Conservation (phyloP, 768 basidiomycete species). For the Macrolepiota dolichaula region DNA sequence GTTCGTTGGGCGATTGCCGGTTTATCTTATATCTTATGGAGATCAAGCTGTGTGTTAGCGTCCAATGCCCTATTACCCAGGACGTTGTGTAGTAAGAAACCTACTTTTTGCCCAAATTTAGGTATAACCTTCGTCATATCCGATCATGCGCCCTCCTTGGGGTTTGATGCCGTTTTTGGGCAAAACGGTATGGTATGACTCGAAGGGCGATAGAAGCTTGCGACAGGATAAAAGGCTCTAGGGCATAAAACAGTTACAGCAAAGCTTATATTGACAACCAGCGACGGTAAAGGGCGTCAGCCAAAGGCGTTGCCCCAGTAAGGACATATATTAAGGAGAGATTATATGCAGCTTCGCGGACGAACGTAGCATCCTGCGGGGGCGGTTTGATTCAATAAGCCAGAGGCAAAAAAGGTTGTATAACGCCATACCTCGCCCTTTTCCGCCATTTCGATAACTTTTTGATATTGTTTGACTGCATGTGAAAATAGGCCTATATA, state of each 20-base stretch:
- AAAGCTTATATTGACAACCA: constrained; percentile 71
- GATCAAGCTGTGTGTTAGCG: too few relatives aligned
- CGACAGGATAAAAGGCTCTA: too few relatives aligned
- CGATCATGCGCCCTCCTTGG: too few relatives aligned
- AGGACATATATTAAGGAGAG: constrained; percentile 77
- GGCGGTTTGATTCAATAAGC: background rate
- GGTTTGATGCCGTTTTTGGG: too few relatives aligned
- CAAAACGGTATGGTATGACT: too few relatives aligned
- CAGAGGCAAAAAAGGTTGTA: background rate
- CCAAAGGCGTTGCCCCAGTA: constrained; percentile 71
- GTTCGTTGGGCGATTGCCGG: too few relatives aligned
- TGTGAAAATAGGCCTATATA: constrained; percentile 70
- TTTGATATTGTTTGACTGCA: constrained; percentile 83
- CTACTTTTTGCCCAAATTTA: too few relatives aligned
- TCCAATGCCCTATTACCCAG: too few relatives aligned
- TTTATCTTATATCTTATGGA: too few relatives aligned
- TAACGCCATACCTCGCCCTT: constrained; percentile 14
- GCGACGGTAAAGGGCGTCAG: constrained; percentile 64
- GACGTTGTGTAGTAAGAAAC: too few relatives aligned
- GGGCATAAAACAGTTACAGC: background rate
- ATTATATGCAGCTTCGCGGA: constrained; percentile 84
- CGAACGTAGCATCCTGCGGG: constrained; percentile 45
- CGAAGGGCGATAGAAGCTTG: too few relatives aligned
- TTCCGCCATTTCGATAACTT: constrained; percentile 63
- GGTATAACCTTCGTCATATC: too few relatives aligned